A percentile compares a stretch with the other conserved stretches of the same genome.
phyloP scores from a whole-genome alignment of 2,329 filamentous ascomycete genomes.

The Ascochyta lentis region DNA sequence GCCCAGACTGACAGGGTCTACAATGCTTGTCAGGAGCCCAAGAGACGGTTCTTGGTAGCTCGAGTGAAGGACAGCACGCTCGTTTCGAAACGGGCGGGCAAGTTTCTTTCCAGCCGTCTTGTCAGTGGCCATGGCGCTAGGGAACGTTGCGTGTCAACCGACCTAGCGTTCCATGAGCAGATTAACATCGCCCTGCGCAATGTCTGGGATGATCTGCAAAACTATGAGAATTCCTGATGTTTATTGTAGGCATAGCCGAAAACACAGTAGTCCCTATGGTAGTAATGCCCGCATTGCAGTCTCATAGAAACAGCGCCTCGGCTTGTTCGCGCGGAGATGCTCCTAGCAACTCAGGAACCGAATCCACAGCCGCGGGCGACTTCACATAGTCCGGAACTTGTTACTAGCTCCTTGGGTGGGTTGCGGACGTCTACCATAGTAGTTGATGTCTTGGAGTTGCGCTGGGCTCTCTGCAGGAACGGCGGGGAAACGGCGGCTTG shows the following conservation, averaged over 20 bases:
- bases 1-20: not conserved
- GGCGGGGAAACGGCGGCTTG: constrained; percentile 2
- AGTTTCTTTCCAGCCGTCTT: not conserved
- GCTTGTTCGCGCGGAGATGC: not conserved
- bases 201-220: no score
- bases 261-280: no score
- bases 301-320: no score
- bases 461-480: constrained; percentile 3
- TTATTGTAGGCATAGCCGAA: no score
- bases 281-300: no score
- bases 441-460: not conserved
- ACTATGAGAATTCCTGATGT: no score
- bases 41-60: not conserved
- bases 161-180: not conserved
- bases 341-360: not conserved
- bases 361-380: not conserved
- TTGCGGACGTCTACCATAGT: not conserved
- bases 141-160: not conserved
- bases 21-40: not conserved
- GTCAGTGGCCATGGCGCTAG: not conserved
- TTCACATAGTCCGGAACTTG: not conserved
- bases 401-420: not conserved
- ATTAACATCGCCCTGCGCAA: no score
- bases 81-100: not conserved
- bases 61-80: not conserved